Percentiles rank a stretch among this genome's conserved stretches.
phyloP scores from a whole-genome alignment of 2,329 filamentous ascomycete species.

The Pestalotiopsis sp. region DNA sequence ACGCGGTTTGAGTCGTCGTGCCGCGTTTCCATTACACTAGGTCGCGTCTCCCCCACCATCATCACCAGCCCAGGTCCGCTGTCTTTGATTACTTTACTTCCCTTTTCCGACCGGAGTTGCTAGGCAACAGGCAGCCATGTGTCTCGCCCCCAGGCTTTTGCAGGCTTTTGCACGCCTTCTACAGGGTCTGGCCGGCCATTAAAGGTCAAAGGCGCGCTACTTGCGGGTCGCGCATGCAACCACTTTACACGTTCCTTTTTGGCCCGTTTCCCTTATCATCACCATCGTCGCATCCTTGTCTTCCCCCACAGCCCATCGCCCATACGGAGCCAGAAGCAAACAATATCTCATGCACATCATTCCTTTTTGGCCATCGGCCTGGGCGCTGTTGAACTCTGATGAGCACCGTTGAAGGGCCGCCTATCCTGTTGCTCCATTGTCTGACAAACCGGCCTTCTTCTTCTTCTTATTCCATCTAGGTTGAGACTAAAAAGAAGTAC shows the following conservation, averaged over 20 bases:
- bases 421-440: conserved; percentile 26
- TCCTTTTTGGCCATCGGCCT: conserved; percentile 9
- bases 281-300: conserved; percentile 9
- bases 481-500: not conserved
- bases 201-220: conserved; percentile 20
- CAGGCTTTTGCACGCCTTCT: not conserved
- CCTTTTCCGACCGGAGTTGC: conserved; percentile 31
- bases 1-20: conserved; percentile 42
- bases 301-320: conserved; percentile 1
- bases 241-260: conserved; percentile 31
- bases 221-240: conserved; percentile 34
- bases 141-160: conserved; percentile 22
- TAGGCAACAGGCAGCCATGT: conserved; percentile 35
- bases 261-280: conserved; percentile 11
- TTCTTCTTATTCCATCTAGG: conserved; percentile 17
- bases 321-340: conserved; percentile 9
- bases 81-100: conserved; percentile 22
- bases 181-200: conserved; percentile 21
- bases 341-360: conserved; percentile 13
- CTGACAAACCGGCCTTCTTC: conserved; percentile 22
- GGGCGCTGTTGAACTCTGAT: not conserved
- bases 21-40: conserved; percentile 36
- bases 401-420: conserved; percentile 16
- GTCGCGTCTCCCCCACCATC: conserved; percentile 26
- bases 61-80: conserved; percentile 26